Evolutionary conservation across 192 early-diverging fungal species (phyloP).

Genomic region (Mortierella claussenii): DNA sequence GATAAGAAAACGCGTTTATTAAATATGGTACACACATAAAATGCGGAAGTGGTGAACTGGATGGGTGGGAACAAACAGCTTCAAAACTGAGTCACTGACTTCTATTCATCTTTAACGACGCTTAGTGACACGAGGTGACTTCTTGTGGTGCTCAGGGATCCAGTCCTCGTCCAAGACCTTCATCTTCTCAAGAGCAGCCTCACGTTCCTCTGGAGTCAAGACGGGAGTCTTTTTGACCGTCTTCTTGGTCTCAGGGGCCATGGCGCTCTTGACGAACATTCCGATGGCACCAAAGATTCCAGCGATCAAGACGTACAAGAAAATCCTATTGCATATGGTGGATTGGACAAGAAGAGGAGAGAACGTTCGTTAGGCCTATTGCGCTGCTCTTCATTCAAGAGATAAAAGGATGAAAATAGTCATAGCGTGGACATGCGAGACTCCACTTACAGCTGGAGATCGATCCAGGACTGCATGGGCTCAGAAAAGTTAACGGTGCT

Average conservation of each 20-base stretch:
- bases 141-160: slow-evolving; percentile 57
- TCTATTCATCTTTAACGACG: too few relatives aligned
- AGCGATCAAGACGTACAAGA: slow-evolving; percentile 49
- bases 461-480: slow-evolving; percentile 49
- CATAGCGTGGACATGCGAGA: background rate
- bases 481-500: slow-evolving; percentile 49
- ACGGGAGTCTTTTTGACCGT: slow-evolving; percentile 35
- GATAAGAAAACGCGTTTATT: too few relatives aligned
- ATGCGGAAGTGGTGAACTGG: too few relatives aligned
- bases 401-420: background rate
- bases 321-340: slow-evolving; percentile 26
- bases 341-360: background rate
- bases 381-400: too few relatives aligned
- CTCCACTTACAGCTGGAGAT: slow-evolving; percentile 36
- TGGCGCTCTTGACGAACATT: slow-evolving; percentile 43
- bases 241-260: slow-evolving; percentile 41
- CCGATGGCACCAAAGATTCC: slow-evolving; percentile 44
- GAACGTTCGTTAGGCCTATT: too few relatives aligned
- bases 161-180: slow-evolving; percentile 53
- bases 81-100: too few relatives aligned
- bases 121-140: slow-evolving; percentile 48
- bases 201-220: slow-evolving; percentile 52
- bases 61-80: too few relatives aligned
- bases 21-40: slow-evolving; percentile 22
- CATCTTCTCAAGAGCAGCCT: slow-evolving; percentile 50